phyloP scores from a whole-genome alignment of 345 rosid species.

The Brassica cretica region DNA sequence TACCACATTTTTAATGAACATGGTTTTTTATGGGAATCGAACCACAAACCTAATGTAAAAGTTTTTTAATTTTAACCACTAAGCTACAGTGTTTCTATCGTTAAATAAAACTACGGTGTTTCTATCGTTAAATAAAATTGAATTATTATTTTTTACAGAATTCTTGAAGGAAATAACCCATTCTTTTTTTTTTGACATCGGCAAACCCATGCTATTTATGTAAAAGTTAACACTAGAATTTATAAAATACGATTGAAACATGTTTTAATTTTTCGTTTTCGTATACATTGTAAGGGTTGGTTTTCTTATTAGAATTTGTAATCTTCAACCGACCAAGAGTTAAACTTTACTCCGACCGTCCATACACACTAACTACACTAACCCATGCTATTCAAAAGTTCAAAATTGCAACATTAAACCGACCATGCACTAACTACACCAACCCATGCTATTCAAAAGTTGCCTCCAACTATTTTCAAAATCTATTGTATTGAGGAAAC shows the following conservation, averaged over 20 bases:
- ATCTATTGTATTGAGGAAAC: slow-evolving; percentile 17
- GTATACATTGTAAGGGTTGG: not conserved
- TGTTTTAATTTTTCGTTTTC: not conserved
- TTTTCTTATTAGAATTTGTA: not conserved
- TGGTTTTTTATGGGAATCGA: too few relatives aligned
- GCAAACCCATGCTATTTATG: too few relatives aligned
- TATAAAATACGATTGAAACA: not conserved
- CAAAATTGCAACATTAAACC: slow-evolving; percentile 21
- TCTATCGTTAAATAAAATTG: too few relatives aligned
- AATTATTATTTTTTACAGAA: too few relatives aligned
- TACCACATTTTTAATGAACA: too few relatives aligned
- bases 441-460: not conserved
- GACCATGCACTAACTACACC: slow-evolving; percentile 16
- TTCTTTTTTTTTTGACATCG: too few relatives aligned
- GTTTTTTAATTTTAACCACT: too few relatives aligned
- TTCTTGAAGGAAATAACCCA: too few relatives aligned
- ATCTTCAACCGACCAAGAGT: not conserved
- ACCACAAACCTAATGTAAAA: too few relatives aligned
- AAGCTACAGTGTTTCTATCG: too few relatives aligned
- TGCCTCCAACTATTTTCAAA: not conserved
- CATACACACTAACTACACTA: not conserved
- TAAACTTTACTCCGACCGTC: not conserved
- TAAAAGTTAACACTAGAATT: not conserved
- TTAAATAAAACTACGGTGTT: too few relatives aligned
- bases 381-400: not conserved